Base-by-base conservation (phyloP, 73 alveolate species). In the Blepharisma japonicum region DNA sequence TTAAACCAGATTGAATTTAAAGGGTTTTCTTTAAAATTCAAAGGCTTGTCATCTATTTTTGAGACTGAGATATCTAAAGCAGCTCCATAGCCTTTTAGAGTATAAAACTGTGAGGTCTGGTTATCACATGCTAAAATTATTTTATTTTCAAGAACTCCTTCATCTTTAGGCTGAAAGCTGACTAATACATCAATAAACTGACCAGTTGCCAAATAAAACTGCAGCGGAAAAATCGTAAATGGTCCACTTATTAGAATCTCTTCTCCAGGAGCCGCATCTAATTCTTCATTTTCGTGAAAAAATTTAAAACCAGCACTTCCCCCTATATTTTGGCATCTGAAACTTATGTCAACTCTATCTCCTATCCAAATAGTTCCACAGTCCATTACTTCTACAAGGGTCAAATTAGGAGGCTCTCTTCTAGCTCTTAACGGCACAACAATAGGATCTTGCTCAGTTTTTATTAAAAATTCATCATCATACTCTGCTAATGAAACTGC, bases 271-370 rank as follows among this genome's bases (percentile, higher is more conserved):
- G 42, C 76, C 4, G 80, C 61, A 56, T 83, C 94, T 51, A 89
- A 90, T 56, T 87, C 92, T 79, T 89, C 97, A 81, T 83, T 87
- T 56, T 89, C 95, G 56, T 91, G 93, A 84, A 91, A 91, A 82
- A 94, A 94, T 77, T 91, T 94, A 83, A 94, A 94, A 56, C 96
- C 97, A 3, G 97, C 98, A 87, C 92, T 97, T 0, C 97, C 98
- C 14, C 98, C 98, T 66, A 92, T 85, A 77, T 94, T 94, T 74
- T 83, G 91, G 68, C 97, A 91, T 68, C 95, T 81, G 78, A 94
- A 94, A 68, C 89, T 92, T 87, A 82, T 88, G 78, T 94, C 98
- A 56, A 87, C 92, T 88, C 95, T 89, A 83, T 94, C 98, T 8
- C 98, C 98, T 0, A 91, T 77, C 90, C 95, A 83, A 23, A 94